Conservation (phyloP, 352 stramenopile species). For the Saprolegnia diclina region DNA sequence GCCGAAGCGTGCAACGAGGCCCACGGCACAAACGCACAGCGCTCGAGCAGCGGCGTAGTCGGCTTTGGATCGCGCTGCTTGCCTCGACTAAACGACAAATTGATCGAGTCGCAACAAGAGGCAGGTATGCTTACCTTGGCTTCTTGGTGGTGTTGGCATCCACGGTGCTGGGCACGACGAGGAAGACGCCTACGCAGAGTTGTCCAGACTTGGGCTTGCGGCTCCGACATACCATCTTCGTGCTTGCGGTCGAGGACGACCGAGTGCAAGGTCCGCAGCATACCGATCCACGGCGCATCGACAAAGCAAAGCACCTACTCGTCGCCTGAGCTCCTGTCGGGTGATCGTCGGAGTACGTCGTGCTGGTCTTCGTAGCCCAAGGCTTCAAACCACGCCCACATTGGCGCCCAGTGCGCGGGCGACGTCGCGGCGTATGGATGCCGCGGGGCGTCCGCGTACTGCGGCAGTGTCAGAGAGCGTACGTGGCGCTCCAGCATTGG, state of each 20-base stretch:
- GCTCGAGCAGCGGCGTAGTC: background rate
- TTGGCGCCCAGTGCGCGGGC: background rate
- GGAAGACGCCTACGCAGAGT: background rate
- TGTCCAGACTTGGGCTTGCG: background rate
- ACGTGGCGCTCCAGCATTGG: too few relatives aligned
- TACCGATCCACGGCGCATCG: background rate
- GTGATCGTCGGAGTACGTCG: background rate
- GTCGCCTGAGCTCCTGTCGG: background rate
- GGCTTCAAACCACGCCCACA: conserved; percentile 7
- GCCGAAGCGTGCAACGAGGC: background rate
- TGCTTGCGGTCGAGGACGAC: background rate
- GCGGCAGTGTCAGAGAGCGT: too few relatives aligned
- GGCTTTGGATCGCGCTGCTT: background rate
- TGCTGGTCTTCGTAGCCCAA: background rate
- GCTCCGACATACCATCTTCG: background rate
- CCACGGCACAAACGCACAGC: background rate
- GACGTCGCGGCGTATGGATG: too few relatives aligned
- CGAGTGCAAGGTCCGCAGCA: background rate
- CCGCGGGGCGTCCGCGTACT: too few relatives aligned
- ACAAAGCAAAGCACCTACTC: background rate
- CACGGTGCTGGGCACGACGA: background rate
- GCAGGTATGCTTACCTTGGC: background rate
- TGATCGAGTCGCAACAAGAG: background rate
- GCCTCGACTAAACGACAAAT: background rate
- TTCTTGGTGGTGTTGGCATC: background rate